These are phyloP conservation scores for Stromatinia cepivora DNA, from an alignment of 2,329 filamentous ascomycete species.

Conservation along the genomic window DNA sequence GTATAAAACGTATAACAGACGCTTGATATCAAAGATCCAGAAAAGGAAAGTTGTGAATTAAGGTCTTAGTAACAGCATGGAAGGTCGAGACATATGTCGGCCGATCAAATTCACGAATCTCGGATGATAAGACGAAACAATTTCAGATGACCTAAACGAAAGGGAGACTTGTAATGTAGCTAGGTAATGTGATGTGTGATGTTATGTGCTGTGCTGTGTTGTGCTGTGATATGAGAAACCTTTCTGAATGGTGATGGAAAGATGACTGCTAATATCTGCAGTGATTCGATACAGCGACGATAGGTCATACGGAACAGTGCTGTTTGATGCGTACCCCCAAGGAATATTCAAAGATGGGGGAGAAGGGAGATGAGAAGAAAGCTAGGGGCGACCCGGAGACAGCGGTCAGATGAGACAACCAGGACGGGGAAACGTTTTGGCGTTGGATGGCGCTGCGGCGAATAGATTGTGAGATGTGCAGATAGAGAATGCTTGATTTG, in stretches of 20 bases:
- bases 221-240: background rate
- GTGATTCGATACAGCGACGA: constrained; percentile 4
- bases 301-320: background rate
- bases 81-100: constrained; percentile 8
- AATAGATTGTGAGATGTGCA: background rate
- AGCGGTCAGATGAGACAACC: constrained; percentile 5
- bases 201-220: background rate
- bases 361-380: background rate
- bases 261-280: constrained; percentile 6
- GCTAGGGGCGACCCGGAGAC: background rate
- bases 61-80: background rate
- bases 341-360: background rate
- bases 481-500: background rate
- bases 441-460: background rate
- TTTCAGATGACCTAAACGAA: constrained; percentile 1
- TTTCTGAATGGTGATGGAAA: background rate
- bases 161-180: constrained; percentile 7
- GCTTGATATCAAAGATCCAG: constrained; percentile 1
- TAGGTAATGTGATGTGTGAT: constrained; percentile 5
- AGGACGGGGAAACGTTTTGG: background rate
- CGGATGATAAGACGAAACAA: constrained; percentile 1
- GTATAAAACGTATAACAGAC: background rate
- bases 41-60: constrained; percentile 2
- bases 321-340: background rate
- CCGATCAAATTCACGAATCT: constrained; percentile 13